Evolutionary conservation across 2,329 filamentous ascomycete genomes (phyloP).

Genomic region (Venturia carpophila): DNA sequence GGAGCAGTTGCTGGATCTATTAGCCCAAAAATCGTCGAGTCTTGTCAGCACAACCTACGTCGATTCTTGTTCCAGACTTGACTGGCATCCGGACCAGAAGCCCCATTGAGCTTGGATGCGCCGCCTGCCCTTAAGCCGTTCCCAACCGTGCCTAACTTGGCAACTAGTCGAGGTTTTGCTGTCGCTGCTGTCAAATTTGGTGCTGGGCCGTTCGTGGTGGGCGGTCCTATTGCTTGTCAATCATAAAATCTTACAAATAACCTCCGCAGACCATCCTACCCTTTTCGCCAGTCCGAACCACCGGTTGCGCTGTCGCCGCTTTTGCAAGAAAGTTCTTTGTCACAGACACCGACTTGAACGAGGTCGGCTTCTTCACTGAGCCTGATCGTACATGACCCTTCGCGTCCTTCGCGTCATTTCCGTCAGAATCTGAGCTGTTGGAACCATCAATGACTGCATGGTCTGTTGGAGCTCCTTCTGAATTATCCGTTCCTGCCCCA

Average conservation of each 20-base stretch:
- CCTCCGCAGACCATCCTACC: slow-evolving; percentile 33
- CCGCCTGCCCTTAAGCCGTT: slow-evolving; percentile 43
- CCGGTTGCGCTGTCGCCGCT: slow-evolving; percentile 44
- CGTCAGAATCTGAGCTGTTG: slow-evolving; percentile 71
- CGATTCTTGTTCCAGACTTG: slow-evolving; percentile 86
- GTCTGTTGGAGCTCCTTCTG: slow-evolving; percentile 42
- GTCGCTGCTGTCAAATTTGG: slow-evolving; percentile 38
- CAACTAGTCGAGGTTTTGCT: slow-evolving; percentile 64
- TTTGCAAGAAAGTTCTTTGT: slow-evolving; percentile 83
- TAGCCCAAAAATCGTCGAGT: slow-evolving; percentile 16
- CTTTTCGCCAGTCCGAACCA: slow-evolving; percentile 49
- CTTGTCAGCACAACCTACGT: slow-evolving; percentile 47
- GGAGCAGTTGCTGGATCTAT: slow-evolving; percentile 41
- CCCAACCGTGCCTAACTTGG: slow-evolving; percentile 59
- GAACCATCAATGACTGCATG: slow-evolving; percentile 59
- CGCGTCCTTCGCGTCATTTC: slow-evolving; percentile 49
- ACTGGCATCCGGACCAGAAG: slow-evolving; percentile 59
- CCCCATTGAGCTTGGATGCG: slow-evolving; percentile 50
- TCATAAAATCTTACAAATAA: neutral
- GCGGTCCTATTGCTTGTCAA: slow-evolving; percentile 5
- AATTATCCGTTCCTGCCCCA: slow-evolving; percentile 40
- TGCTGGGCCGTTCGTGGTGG: slow-evolving; percentile 24
- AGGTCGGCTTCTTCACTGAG: slow-evolving; percentile 63
- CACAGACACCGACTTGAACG: slow-evolving; percentile 79
- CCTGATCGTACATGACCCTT: slow-evolving; percentile 50